Base-by-base conservation (phyloP, 176 grass and related monocot genomes). In the Zizania latifolia region DNA sequence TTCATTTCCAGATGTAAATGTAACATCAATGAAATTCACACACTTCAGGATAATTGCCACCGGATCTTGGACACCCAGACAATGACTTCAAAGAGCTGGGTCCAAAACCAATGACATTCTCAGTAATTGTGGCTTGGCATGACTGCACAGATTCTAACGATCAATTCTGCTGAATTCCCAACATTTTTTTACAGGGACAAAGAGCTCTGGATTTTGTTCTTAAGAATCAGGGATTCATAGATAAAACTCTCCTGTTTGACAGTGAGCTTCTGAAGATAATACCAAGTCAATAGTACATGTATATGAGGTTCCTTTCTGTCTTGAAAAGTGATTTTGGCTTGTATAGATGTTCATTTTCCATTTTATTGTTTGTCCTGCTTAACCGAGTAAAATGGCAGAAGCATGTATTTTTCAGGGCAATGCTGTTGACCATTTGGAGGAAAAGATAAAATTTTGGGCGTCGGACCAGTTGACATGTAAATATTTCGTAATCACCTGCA, bases 161-260 rank as follows among this genome's bases (percentile, higher is more conserved):
- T n/a, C 8, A 44, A 24, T 68, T 73, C 26, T 17, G n/a, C n/a
- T 74, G 4, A 27, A 58, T 29, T 6, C 38, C 29, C 34, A 16
- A 0, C 5, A 72, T 85, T 89, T n/a, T n/a, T 36, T 81, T 44
- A 8, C 76, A 97, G 88, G 94, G 94, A 73, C 91, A 98, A 84
- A 89, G 94, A 73, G 94, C 94, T 83, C 79, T 98, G 50, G 86
- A 88, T 89, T 98, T 98, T 72, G 94, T 98, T 70, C 58, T 98
- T 64, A 74, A 81, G 78, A 98, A 98, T 85, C 94, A 94, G 73
- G 94, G 94, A 3, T 78, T 98, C 37, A 98, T 98, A 72, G 91
- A 98, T 62, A 97, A 93, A 89, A 97, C 94, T 56, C 88, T 97
- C 11, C 65, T 97, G 40, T 97, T 97, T 68, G 94, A 97, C 86